Conservation (phyloP, 768 basidiomycete genomes). For the Boletus edulis region DNA sequence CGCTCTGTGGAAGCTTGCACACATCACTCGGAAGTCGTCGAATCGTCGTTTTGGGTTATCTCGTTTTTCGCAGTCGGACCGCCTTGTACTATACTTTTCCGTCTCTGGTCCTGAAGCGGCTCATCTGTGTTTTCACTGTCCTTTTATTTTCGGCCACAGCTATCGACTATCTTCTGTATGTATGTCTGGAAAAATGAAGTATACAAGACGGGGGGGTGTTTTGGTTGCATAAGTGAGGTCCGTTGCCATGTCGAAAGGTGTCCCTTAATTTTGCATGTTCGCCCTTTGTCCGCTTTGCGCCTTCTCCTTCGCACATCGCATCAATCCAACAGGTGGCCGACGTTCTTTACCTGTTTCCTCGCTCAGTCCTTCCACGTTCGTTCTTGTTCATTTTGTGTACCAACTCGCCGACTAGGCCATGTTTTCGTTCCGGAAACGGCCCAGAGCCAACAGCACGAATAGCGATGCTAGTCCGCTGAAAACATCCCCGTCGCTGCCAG, state of each 20-base stretch:
- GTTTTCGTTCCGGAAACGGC: conserved; percentile 73
- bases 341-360: conserved; percentile 27
- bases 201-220: conserved; percentile 5
- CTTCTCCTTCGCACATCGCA: conserved; percentile 19
- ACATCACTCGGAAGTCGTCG: conserved; percentile 29
- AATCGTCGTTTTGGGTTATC: conserved; percentile 33
- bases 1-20: conserved; percentile 29
- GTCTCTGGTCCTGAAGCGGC: conserved; percentile 15
- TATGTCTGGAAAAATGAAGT: conserved; percentile 27
- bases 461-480: conserved; percentile 45
- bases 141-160: conserved; percentile 20
- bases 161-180: conserved; percentile 31
- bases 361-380: conserved; percentile 15
- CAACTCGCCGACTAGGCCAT: conserved; percentile 37
- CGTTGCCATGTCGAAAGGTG: conserved; percentile 29
- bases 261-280: conserved; percentile 21
- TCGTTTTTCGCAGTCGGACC: conserved; percentile 32
- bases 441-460: conserved; percentile 46
- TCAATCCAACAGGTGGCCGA: conserved; percentile 11
- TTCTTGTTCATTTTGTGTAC: conserved; percentile 24
- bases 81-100: conserved; percentile 35
- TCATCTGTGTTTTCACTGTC: conserved; percentile 8
- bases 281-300: conserved; percentile 9
- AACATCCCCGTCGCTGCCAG: conserved; percentile 79
- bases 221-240: neutral